Conservation (phyloP, 495 filamentous ascomycete species). For the Xylaria castorea region DNA sequence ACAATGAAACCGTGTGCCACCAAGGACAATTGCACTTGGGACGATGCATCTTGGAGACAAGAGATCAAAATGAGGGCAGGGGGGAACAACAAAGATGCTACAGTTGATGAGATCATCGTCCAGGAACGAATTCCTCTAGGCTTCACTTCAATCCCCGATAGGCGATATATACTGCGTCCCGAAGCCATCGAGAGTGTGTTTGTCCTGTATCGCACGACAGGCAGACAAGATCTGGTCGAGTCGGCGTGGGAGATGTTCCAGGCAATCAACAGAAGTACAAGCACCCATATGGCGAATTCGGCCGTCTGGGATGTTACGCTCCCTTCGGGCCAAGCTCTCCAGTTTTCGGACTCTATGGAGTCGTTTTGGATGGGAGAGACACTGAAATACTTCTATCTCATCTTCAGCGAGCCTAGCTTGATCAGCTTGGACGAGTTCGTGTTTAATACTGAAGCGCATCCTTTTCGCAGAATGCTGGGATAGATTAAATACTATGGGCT, state of each 20-base stretch:
- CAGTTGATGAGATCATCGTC: constrained; percentile 46
- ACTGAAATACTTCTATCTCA: constrained; percentile 83
- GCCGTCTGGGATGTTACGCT: constrained; percentile 53
- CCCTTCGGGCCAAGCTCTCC: constrained; percentile 27
- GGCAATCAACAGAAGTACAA: constrained; percentile 65
- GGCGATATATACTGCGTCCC: constrained; percentile 58
- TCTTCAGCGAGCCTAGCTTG: constrained; percentile 73
- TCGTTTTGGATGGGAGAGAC: constrained; percentile 70
- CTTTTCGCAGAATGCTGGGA: constrained; percentile 46
- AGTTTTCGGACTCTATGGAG: constrained; percentile 50
- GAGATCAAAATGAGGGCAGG: constrained; percentile 21
- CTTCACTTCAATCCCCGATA: constrained; percentile 38
- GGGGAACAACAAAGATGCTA: constrained; percentile 1
- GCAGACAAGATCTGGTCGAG: constrained; percentile 68
- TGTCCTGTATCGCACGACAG: constrained; percentile 77
- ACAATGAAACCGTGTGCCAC: constrained; percentile 58
- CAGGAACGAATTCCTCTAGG: constrained; percentile 30
- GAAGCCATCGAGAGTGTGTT: constrained; percentile 79
- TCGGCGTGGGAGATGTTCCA: constrained; percentile 80
- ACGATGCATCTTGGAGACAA: constrained; percentile 28
- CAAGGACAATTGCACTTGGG: constrained; percentile 36
- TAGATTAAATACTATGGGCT: background rate
- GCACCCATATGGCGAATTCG: constrained; percentile 61
- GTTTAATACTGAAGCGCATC: constrained; percentile 77
- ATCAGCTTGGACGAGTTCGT: constrained; percentile 64